Percentiles rank a stretch among this genome's conserved stretches.
These are phyloP conservation scores for Cordyceps cateniannulata DNA, from an alignment of 2,329 filamentous ascomycete genomes.

Conservation along the genomic window DNA sequence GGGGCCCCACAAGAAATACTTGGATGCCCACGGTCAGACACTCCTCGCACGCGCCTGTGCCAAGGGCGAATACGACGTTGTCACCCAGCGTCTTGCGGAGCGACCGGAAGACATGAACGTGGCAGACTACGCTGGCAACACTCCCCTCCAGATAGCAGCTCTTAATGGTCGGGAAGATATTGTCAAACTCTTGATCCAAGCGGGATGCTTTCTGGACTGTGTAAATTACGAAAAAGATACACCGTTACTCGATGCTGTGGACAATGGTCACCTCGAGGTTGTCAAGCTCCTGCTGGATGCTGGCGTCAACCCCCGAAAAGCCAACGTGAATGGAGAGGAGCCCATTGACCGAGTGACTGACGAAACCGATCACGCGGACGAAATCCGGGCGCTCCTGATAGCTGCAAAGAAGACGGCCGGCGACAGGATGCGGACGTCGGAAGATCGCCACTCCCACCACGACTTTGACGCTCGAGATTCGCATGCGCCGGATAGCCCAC, in stretches of 20 bases:
- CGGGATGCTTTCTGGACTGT: conserved; percentile 78
- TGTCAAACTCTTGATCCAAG: conserved; percentile 77
- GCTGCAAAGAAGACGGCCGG: conserved; percentile 51
- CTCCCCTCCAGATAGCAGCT: conserved; percentile 86
- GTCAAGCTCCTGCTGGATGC: conserved; percentile 77
- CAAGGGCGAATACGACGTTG: conserved; percentile 72
- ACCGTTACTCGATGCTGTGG: conserved; percentile 89
- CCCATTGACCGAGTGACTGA: conserved; percentile 77
- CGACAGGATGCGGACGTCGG: conserved; percentile 48
- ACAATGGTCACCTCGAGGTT: conserved; percentile 87
- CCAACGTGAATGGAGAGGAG: conserved; percentile 88
- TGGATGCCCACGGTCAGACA: conserved; percentile 89
- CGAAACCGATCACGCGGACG: conserved; percentile 69
- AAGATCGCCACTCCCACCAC: conserved; percentile 46
- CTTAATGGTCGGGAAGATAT: conserved; percentile 82
- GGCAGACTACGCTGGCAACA: conserved; percentile 92
- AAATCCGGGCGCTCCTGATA: conserved; percentile 65
- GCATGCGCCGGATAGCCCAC: conserved; percentile 52
- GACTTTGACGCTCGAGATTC: conserved; percentile 42
- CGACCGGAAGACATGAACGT: conserved; percentile 83
- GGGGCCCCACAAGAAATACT: conserved; percentile 70
- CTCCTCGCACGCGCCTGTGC: conserved; percentile 85
- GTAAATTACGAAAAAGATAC: conserved; percentile 81
- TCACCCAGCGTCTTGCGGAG: conserved; percentile 67
- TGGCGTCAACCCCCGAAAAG: conserved; percentile 84